These are phyloP conservation scores for Kalanchoe fedtschenkoi DNA, from an alignment of 164 flowering plant species.

Conservation along the genomic window DNA sequence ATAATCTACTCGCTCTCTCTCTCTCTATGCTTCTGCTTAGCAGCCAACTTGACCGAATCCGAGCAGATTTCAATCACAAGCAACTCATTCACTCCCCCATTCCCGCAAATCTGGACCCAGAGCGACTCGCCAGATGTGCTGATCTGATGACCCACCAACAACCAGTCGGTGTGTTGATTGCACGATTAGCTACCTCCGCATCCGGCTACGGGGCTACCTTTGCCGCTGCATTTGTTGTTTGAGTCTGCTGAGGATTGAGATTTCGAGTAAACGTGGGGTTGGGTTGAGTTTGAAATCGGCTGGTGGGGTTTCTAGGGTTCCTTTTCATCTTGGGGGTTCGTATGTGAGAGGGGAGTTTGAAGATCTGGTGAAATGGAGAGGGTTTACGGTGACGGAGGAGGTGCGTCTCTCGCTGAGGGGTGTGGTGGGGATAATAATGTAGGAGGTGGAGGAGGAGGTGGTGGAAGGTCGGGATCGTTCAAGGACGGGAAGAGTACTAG, in stretches of 20 bases:
- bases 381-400: conserved; percentile 30
- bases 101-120: background rate
- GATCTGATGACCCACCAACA: background rate
- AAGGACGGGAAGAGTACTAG: conserved; percentile 41
- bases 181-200: background rate
- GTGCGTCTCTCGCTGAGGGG: conserved; percentile 9
- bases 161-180: background rate
- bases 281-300: background rate
- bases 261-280: background rate
- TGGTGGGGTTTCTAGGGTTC: conserved; percentile 1
- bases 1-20: background rate
- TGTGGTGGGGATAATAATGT: background rate
- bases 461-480: conserved; percentile 36
- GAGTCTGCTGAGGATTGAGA: background rate
- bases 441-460: conserved; percentile 13
- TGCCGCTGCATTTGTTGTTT: background rate
- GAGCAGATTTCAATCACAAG: background rate
- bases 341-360: background rate
- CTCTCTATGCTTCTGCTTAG: background rate
- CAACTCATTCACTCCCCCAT: background rate
- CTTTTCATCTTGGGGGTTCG: background rate
- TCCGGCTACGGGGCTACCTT: background rate
- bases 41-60: background rate
- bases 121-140: background rate
- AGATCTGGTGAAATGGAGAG: conserved; percentile 19